Evolutionary conservation across 176 grass and related monocot species (phyloP).

Genomic region (Dactylis glomerata): DNA sequence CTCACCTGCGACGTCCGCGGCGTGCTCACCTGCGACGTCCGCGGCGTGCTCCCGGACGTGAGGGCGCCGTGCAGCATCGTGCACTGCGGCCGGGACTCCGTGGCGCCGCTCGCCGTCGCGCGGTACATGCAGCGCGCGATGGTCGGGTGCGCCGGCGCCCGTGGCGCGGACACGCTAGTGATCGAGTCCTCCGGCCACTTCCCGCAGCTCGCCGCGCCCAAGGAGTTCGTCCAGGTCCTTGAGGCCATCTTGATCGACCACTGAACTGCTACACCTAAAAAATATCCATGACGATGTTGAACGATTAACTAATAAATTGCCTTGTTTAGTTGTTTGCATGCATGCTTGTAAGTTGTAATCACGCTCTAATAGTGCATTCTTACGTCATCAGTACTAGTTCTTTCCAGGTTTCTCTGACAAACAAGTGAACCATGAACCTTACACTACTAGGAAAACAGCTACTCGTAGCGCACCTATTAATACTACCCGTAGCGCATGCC

Average conservation of each 20-base stretch:
- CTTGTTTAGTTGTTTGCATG: background rate
- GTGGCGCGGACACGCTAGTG: slow-evolving; percentile 32
- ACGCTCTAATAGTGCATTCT: background rate
- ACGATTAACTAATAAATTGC: background rate
- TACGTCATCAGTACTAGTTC: background rate
- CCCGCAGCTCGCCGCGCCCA: slow-evolving; percentile 57
- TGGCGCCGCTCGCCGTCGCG: slow-evolving; percentile 54
- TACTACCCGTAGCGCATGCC: too few relatives aligned
- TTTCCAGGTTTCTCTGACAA: background rate
- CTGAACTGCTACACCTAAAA: background rate
- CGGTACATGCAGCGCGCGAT: slow-evolving; percentile 59
- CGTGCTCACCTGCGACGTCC: slow-evolving; percentile 50
- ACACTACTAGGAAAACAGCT: too few relatives aligned
- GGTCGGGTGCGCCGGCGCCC: background rate
- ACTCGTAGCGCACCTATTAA: too few relatives aligned
- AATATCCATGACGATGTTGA: background rate
- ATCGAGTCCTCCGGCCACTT: slow-evolving; percentile 63
- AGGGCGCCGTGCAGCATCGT: slow-evolving; percentile 62
- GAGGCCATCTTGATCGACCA: slow-evolving; percentile 40
- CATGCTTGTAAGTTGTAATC: background rate
- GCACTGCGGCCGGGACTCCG: slow-evolving; percentile 42
- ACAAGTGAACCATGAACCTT: background rate
- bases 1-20: slow-evolving; percentile 54
- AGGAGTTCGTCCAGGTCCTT: slow-evolving; percentile 46
- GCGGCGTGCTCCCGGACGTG: slow-evolving; percentile 45